phyloP scores from a whole-genome alignment of 1,284 basidiomycete genomes.

The Somion occarium region DNA sequence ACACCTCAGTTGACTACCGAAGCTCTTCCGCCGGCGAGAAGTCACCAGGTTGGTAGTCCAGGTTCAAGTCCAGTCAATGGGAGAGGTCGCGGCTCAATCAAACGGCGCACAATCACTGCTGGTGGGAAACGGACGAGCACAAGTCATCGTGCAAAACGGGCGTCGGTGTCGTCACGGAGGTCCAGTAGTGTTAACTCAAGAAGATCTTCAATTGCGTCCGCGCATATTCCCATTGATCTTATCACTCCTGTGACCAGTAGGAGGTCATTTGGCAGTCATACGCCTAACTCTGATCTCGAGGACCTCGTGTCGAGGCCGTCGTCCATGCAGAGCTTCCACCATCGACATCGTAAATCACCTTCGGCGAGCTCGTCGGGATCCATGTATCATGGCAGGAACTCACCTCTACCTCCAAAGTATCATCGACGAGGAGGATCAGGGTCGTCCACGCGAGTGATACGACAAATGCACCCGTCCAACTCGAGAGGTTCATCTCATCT shows the following conservation, averaged over 20 bases:
- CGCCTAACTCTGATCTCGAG: slow-evolving; percentile 76
- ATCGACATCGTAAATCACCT: slow-evolving; percentile 65
- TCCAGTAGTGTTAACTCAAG: slow-evolving; percentile 81
- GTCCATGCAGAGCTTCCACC: slow-evolving; percentile 61
- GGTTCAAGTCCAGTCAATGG: slow-evolving; percentile 17
- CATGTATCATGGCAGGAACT: slow-evolving; percentile 47
- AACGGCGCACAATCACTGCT: slow-evolving; percentile 34
- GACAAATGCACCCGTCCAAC: slow-evolving; percentile 47
- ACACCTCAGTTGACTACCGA: slow-evolving; percentile 15
- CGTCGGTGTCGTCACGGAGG: slow-evolving; percentile 65
- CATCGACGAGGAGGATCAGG: slow-evolving; percentile 70
- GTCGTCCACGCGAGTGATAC: slow-evolving; percentile 72
- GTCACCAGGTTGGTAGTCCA: slow-evolving; percentile 14
- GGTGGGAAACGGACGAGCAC: slow-evolving; percentile 17
- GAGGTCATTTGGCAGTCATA: slow-evolving; percentile 66
- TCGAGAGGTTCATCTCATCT: slow-evolving; percentile 42
- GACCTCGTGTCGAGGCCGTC: slow-evolving; percentile 70
- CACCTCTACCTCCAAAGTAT: slow-evolving; percentile 66
- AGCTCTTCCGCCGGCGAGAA: slow-evolving; percentile 8
- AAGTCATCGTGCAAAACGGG: slow-evolving; percentile 49
- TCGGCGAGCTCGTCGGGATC: slow-evolving; percentile 73
- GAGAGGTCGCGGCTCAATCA: slow-evolving; percentile 34
- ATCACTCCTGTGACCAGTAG: slow-evolving; percentile 38
- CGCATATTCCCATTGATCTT: slow-evolving; percentile 51
- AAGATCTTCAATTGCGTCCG: slow-evolving; percentile 64